These are phyloP conservation scores for Clitocybe nebularis DNA, from an alignment of 1,284 basidiomycete species.

Conservation along the genomic window DNA sequence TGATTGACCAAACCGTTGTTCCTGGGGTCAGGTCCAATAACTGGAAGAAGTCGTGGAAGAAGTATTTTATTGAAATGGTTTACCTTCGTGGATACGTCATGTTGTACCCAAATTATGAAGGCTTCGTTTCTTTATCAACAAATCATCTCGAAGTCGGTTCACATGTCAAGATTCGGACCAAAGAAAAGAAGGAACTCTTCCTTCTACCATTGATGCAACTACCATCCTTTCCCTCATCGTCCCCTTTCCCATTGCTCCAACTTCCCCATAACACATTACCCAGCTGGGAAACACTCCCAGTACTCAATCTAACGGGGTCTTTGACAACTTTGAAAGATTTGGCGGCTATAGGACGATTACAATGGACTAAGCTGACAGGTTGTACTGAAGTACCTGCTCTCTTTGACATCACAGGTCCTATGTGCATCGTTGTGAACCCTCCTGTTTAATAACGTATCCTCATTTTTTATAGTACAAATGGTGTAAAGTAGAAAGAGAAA, in stretches of 20 bases:
- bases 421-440: slow-evolving; percentile 20
- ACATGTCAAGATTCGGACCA: slow-evolving; percentile 62
- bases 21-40: slow-evolving; percentile 72
- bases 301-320: slow-evolving; percentile 66
- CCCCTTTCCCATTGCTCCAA: slow-evolving; percentile 41
- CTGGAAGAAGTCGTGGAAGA: slow-evolving; percentile 83
- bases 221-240: slow-evolving; percentile 15
- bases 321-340: slow-evolving; percentile 45
- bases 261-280: slow-evolving; percentile 57
- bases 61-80: slow-evolving; percentile 80
- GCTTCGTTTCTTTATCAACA: slow-evolving; percentile 71
- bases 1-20: slow-evolving; percentile 50
- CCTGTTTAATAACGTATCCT: no score
- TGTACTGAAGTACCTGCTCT: slow-evolving; percentile 16
- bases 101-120: slow-evolving; percentile 79
- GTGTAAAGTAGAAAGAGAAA: slow-evolving; percentile 5
- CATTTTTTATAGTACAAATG: neutral
- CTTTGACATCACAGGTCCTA: slow-evolving; percentile 23
- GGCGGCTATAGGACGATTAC: slow-evolving; percentile 21
- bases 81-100: slow-evolving; percentile 79
- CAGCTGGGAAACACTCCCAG: slow-evolving; percentile 48
- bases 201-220: slow-evolving; percentile 63
- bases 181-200: slow-evolving; percentile 61
- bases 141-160: slow-evolving; percentile 82
- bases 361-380: slow-evolving; percentile 22